phyloP scores from a whole-genome alignment of 306 rosid genomes.

The Cicer judaicum region DNA sequence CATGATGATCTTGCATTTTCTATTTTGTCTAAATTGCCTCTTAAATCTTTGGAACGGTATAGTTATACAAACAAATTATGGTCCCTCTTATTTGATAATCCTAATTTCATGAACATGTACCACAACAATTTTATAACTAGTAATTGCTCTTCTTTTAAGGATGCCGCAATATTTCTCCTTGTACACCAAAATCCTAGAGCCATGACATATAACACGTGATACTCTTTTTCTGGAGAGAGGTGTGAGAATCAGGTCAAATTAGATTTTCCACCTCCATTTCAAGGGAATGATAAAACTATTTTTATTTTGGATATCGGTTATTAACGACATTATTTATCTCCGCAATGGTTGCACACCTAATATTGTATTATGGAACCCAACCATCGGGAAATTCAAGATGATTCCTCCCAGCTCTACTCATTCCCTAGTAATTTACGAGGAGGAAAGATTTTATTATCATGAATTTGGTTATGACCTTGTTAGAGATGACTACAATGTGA shows the following conservation, averaged over 20 bases:
- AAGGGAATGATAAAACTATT: background rate
- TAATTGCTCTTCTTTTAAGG: background rate
- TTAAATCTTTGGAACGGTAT: background rate
- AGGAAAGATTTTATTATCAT: background rate
- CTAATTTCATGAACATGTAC: background rate
- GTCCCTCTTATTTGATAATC: background rate
- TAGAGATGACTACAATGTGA: background rate
- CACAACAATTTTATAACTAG: background rate
- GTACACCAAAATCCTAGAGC: background rate
- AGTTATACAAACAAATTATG: background rate
- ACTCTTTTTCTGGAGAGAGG: too few species aligned
- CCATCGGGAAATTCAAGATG: background rate
- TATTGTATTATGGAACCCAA: background rate
- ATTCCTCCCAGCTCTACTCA: background rate
- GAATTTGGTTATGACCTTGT: background rate
- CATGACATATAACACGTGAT: too few species aligned
- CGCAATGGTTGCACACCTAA: background rate
- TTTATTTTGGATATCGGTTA: background rate
- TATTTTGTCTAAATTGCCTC: background rate
- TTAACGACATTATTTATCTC: too few species aligned
- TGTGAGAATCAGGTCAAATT: background rate
- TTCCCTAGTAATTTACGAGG: background rate
- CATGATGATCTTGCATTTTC: background rate
- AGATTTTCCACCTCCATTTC: background rate
- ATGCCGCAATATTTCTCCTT: background rate